These are phyloP conservation scores for Polyplosphaeria fusca DNA, from an alignment of 495 filamentous ascomycete species.

Conservation along the genomic window DNA sequence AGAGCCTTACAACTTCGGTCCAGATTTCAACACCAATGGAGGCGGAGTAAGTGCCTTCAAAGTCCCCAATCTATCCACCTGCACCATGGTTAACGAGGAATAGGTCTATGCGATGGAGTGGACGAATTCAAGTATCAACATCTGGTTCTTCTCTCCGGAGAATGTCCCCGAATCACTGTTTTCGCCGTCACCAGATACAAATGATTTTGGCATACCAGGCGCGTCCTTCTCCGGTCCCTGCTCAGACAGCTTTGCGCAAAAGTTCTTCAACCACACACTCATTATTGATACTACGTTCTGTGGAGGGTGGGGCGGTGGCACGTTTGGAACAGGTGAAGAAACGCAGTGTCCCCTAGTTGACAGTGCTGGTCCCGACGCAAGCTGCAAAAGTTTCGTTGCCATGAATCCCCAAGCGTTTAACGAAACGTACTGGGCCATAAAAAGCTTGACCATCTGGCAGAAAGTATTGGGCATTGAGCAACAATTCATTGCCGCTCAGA, in stretches of 20 bases:
- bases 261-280: constrained; percentile 39
- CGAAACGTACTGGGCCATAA: constrained; percentile 28
- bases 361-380: neutral
- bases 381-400: constrained; percentile 20
- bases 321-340: constrained; percentile 4
- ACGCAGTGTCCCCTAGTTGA: neutral
- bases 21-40: constrained; percentile 53
- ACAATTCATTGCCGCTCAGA: neutral
- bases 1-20: constrained; percentile 48
- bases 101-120: constrained; percentile 63
- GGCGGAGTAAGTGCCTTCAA: constrained; percentile 46
- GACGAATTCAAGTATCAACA: constrained; percentile 53
- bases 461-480: neutral
- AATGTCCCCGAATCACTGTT: constrained; percentile 53
- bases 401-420: constrained; percentile 22
- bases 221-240: constrained; percentile 45
- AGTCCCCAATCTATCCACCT: no score
- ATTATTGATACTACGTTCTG: constrained; percentile 32
- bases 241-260: constrained; percentile 20
- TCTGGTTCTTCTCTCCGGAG: constrained; percentile 59
- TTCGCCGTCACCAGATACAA: constrained; percentile 50
- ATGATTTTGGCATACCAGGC: constrained; percentile 55
- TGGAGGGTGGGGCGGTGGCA: constrained; percentile 23
- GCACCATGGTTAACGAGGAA: no score
- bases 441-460: constrained; percentile 21